Percentiles rank a stretch among this genome's conserved stretches.
These are phyloP conservation scores for Fraxinus quadrangulata DNA, from an alignment of 257 asterid species.

Conservation along the genomic window DNA sequence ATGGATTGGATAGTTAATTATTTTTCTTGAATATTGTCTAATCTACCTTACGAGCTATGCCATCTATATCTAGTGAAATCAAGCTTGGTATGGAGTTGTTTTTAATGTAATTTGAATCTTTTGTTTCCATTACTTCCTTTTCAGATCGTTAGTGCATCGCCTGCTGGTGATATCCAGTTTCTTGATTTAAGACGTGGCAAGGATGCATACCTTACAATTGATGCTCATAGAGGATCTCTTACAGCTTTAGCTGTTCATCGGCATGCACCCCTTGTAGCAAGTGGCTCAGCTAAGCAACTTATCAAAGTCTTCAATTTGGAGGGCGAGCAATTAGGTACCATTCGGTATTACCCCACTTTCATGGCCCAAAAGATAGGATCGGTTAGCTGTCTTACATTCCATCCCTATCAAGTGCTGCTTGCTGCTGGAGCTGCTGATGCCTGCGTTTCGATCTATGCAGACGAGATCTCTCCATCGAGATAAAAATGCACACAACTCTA, in stretches of 20 bases:
- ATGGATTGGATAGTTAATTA: neutral
- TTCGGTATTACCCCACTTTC: conserved; percentile 83
- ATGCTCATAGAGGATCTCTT: conserved; percentile 93
- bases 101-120: neutral
- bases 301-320: conserved; percentile 86
- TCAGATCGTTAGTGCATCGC: conserved; percentile 93
- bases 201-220: conserved; percentile 74
- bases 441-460: conserved; percentile 89
- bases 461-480: conserved; percentile 57
- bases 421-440: conserved; percentile 99
- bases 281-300: conserved; percentile 94
- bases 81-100: neutral
- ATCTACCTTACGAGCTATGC: neutral
- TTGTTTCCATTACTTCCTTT: conserved; percentile 10
- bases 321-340: conserved; percentile 85
- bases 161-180: conserved; percentile 82
- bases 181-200: conserved; percentile 69
- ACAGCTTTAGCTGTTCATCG: conserved; percentile 96
- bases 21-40: neutral
- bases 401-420: conserved; percentile 87
- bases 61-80: neutral
- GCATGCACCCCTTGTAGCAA: conserved; percentile 84
- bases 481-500: conserved; percentile 6
- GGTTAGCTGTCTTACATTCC: conserved; percentile 88
- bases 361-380: conserved; percentile 99